Evolutionary conservation across 208 protist species (phyloP).

Genomic region (Leishmania tarentolae): DNA sequence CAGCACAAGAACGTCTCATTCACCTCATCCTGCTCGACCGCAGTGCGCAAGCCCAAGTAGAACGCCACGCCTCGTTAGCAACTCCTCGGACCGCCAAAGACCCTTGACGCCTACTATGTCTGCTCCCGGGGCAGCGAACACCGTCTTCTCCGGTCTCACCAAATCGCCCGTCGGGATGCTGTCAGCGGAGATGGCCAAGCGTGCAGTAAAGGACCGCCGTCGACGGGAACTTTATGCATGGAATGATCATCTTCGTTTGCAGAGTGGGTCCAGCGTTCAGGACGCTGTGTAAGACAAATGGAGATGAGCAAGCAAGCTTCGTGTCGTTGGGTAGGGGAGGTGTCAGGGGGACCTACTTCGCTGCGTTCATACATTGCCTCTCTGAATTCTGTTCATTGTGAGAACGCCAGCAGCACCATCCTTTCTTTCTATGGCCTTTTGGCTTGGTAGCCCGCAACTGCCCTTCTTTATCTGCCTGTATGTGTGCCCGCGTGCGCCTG

Average conservation of each 20-base stretch:
- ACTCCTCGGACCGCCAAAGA: constrained; percentile 12
- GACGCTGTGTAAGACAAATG: constrained; percentile 45
- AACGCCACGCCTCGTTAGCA: constrained; percentile 8
- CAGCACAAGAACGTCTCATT: not conserved
- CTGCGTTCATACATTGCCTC: not conserved
- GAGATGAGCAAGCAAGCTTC: too few relatives aligned
- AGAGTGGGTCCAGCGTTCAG: constrained; percentile 38
- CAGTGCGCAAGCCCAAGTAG: not conserved
- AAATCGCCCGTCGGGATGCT: constrained; percentile 14
- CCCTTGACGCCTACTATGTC: not conserved
- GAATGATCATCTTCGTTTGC: constrained; percentile 55
- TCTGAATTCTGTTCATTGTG: not conserved
- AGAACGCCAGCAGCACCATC: not conserved
- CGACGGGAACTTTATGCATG: constrained; percentile 83
- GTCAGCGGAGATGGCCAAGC: constrained; percentile 13
- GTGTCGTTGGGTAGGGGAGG: too few relatives aligned
- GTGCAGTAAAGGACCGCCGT: constrained; percentile 47
- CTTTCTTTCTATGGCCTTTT: not conserved
- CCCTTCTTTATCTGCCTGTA: not conserved
- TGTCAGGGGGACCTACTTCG: not conserved
- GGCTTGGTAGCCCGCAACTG: not conserved
- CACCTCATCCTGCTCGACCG: constrained; percentile 4
- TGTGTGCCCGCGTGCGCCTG: not conserved
- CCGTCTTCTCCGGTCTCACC: constrained; percentile 5
- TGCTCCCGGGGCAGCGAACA: not conserved